A percentile compares a stretch with the other conserved stretches of the same genome.
phyloP scores from a whole-genome alignment of 768 basidiomycete genomes.

The Candolleomyces efflorescens region DNA sequence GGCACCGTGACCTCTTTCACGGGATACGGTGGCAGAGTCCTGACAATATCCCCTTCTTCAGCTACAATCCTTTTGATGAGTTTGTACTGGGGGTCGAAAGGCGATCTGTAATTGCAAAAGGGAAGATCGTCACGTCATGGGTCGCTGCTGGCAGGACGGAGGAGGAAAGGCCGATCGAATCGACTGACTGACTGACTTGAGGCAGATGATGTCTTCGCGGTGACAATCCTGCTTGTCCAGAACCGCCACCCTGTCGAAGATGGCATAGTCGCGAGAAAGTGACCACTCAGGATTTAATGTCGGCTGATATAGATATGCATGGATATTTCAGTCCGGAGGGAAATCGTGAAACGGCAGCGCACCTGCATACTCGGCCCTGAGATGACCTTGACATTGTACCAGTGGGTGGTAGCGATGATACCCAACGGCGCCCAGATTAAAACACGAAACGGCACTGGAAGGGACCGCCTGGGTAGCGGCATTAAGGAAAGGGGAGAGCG shows the following conservation, averaged over 20 bases:
- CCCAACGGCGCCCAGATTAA: slow-evolving; percentile 59
- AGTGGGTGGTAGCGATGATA: slow-evolving; percentile 44
- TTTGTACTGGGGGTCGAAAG: slow-evolving; percentile 45
- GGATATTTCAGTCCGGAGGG: not conserved
- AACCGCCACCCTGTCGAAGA: slow-evolving; percentile 55
- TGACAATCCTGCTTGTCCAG: slow-evolving; percentile 30
- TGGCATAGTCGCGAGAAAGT: slow-evolving; percentile 51
- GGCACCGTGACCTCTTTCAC: slow-evolving; percentile 51
- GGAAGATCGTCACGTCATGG: not conserved
- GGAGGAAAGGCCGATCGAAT: not conserved
- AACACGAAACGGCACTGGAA: slow-evolving; percentile 18
- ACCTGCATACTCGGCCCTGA: slow-evolving; percentile 77
- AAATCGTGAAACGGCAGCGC: slow-evolving; percentile 12
- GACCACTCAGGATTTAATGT: slow-evolving; percentile 74
- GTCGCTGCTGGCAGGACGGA: not conserved
- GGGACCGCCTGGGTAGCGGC: not conserved
- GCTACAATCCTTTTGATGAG: slow-evolving; percentile 68
- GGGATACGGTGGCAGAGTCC: slow-evolving; percentile 67
- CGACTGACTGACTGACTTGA: slow-evolving; percentile 40
- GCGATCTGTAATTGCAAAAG: slow-evolving; percentile 43
- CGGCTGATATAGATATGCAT: slow-evolving; percentile 37
- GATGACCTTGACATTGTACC: slow-evolving; percentile 50
- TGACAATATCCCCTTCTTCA: slow-evolving; percentile 56
- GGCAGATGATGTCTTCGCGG: slow-evolving; percentile 62
- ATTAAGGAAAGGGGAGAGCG: not conserved